Percentiles rank a stretch among this genome's conserved stretches.
Evolutionary conservation across 257 asterid genomes (phyloP).

Genomic region (Solanum pinnatisectum): DNA sequence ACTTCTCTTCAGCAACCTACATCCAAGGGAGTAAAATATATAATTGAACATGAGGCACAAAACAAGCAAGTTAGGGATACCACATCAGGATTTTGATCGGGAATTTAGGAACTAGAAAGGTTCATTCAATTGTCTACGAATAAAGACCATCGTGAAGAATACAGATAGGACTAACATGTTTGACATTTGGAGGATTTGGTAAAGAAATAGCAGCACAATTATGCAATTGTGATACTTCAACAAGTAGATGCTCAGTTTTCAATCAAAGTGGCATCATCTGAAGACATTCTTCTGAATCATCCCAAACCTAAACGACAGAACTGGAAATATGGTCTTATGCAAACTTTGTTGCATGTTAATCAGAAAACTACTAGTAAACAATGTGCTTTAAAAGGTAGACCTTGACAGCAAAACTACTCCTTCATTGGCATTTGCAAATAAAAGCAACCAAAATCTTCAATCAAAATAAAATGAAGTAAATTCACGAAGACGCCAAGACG

Average conservation of each 20-base stretch:
- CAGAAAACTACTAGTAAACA: no score
- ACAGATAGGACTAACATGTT: background rate
- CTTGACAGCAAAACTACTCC: background rate
- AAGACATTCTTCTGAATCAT: background rate
- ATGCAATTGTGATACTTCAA: background rate
- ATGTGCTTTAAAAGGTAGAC: no score
- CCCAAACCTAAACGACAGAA: background rate
- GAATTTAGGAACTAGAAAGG: background rate
- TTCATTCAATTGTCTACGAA: background rate
- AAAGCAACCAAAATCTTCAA: background rate
- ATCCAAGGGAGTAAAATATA: background rate
- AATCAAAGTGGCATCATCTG: background rate
- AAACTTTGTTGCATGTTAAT: background rate
- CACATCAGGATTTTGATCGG: background rate
- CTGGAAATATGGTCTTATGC: background rate
- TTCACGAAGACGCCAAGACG: background rate
- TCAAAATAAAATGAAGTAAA: background rate
- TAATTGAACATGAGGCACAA: background rate
- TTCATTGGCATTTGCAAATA: background rate
- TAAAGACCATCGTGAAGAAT: background rate
- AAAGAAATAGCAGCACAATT: background rate
- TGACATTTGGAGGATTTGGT: background rate
- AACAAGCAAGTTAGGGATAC: background rate
- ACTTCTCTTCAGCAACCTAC: slow-evolving; percentile 3
- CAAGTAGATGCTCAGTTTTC: background rate